Evolutionary conservation across 2,329 filamentous ascomycete genomes (phyloP).

Genomic region (Lanzia echinophila): DNA sequence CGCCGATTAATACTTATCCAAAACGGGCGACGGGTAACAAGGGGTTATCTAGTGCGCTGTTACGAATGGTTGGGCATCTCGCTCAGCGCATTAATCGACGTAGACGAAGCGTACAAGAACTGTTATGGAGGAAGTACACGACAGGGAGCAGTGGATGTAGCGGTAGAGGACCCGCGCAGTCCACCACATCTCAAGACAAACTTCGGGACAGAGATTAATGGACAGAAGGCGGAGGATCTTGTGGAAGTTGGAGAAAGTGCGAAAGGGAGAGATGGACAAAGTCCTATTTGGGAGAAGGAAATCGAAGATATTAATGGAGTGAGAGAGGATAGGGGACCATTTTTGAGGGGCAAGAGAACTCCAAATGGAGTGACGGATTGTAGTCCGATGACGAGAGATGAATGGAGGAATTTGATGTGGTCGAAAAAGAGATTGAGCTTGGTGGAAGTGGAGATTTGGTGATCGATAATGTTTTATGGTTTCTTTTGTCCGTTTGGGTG

Average conservation of each 20-base stretch:
- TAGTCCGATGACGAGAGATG: conserved; percentile 53
- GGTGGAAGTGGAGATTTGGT: conserved; percentile 46
- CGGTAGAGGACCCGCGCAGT: conserved; percentile 29
- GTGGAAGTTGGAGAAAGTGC: conserved; percentile 21
- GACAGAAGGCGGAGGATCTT: conserved; percentile 5
- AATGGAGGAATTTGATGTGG: conserved; percentile 55
- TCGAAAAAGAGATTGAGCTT: conserved; percentile 38
- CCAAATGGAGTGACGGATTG: conserved; percentile 56
- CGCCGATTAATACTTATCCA: conserved; percentile 51
- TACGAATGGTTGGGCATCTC: conserved; percentile 53
- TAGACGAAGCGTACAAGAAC: conserved; percentile 49
- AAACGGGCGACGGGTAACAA: conserved; percentile 42
- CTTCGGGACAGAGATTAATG: conserved; percentile 8
- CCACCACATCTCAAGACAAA: conserved; percentile 18
- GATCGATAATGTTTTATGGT: conserved; percentile 8
- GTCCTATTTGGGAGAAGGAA: conserved; percentile 1
- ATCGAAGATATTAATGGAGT: conserved; percentile 9
- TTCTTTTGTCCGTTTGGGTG: not conserved
- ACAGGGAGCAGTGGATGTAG: conserved; percentile 40
- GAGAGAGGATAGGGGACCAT: conserved; percentile 23
- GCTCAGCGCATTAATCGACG: conserved; percentile 43
- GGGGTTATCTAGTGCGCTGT: conserved; percentile 44
- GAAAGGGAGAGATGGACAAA: conserved; percentile 12
- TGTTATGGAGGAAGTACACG: conserved; percentile 47
- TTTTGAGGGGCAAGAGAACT: conserved; percentile 43